Evolutionary conservation across 164 flowering plant genomes (phyloP), one percentile per base, ranked within the genome.

Genomic region (Akebia trifoliata): DNA sequence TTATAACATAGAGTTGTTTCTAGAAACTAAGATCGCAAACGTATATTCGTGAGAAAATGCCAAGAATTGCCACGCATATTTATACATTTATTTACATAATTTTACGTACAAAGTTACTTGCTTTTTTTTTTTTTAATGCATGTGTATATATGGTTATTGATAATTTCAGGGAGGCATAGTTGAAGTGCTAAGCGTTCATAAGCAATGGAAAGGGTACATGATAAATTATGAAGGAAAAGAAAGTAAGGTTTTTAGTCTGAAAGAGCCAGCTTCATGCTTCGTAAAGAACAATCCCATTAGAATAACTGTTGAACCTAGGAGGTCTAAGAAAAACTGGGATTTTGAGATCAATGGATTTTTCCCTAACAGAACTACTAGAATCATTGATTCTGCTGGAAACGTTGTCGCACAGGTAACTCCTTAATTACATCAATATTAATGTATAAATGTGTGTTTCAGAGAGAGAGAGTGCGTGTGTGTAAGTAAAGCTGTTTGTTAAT

Each of bases 281-380:
- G 38, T 44, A 2, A 76, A 37, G 56, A 74, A 51, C 58, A 66
- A 44, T 54, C 52, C 72, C 5, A 70, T 84, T 38, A 77, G 45
- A 56, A 68, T 84, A 46, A 68, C 65, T 5, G 45, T 64, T 4
- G 73, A 74, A 34, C 76, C 82, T 2, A 66, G 61, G 42, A 50
- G 21, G 15, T 55, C 38, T 57, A 75, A 48, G 59, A 75, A 54
- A 25, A 64, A 70, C 8, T 69, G 85, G 76, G 79, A 80, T 63
- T 86, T 86, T 59, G 80, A 84, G 64, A 70, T 86, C 54, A 58
- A 60, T 17, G 95, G 98, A 1, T 70, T 76, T 39, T 92, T 92
- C 61, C 79, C 81, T 28, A 74, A 79, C 31, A 76, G 66, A 66
- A 54, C 67, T 47, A 85, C 90, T 61, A 68, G 64, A 74, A 79